These are phyloP conservation scores for Krasilnikovozyma curviuscula DNA, from an alignment of 768 basidiomycete genomes.

Conservation along the genomic window DNA sequence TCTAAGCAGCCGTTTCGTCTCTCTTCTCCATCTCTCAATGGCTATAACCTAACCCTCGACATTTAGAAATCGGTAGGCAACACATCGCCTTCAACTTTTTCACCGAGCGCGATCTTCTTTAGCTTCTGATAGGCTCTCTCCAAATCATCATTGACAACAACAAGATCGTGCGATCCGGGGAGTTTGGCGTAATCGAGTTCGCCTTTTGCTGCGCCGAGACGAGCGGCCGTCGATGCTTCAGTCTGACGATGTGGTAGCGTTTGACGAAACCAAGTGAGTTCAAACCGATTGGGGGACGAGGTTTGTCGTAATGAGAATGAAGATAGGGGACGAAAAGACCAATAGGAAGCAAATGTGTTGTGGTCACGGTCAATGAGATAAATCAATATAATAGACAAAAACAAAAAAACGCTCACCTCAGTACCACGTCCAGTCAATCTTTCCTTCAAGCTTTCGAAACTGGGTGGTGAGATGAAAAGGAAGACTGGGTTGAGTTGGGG, in stretches of 20 bases:
- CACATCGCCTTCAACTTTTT: conserved; percentile 38
- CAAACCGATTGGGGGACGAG: not conserved
- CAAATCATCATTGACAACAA: conserved; percentile 79
- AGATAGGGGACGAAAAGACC: not conserved
- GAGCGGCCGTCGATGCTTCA: conserved; percentile 47
- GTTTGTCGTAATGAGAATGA: not conserved
- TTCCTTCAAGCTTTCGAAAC: conserved; percentile 43
- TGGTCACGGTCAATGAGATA: not conserved
- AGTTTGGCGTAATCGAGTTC: conserved; percentile 74
- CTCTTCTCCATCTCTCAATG: no score
- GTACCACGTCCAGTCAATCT: conserved; percentile 68
- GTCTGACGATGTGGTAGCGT: conserved; percentile 19
- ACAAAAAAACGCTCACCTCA: conserved; percentile 28
- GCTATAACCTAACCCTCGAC: no score
- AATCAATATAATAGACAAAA: not conserved
- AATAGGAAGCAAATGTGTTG: not conserved
- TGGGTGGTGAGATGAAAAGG: conserved; percentile 80
- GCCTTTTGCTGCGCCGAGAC: conserved; percentile 53
- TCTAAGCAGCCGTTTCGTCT: not conserved
- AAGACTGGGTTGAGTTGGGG: conserved; percentile 57
- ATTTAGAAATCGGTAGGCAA: conserved; percentile 35
- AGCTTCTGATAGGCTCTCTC: conserved; percentile 65
- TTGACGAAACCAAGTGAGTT: not conserved
- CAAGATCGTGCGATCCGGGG: conserved; percentile 46
- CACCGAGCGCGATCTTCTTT: conserved; percentile 54